Evolutionary conservation across 768 basidiomycete genomes (phyloP), one percentile per base, ranked within the genome.

Genomic region (Filobasidium wieringae): DNA sequence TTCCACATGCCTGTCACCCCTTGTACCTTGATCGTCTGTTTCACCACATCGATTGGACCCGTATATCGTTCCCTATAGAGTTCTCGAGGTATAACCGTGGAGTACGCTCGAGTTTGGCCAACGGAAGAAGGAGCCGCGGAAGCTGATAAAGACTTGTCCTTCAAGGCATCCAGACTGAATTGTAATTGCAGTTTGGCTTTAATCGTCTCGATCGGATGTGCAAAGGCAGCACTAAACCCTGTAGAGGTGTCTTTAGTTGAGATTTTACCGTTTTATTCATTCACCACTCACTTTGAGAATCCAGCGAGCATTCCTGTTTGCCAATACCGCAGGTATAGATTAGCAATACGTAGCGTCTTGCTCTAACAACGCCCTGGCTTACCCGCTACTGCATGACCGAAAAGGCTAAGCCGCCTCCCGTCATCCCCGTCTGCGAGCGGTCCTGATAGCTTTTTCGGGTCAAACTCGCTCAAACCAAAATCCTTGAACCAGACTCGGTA

Each of bases 151-250:
- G 76, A 66, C 84, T 84, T 54, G 83, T 81, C 51, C n/a, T 50
- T 51, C 9, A 62, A 65, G 52, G 58, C 45, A 19, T 31, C 24
- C 31, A 55, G 67, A 8, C 68, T 68, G 24, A 66, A 65, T 43
- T 74, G 72, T 4, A 72, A 40, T 53, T 74, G 70, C 15, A 72
- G 63, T 61, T 67, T 64, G 79, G 83, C 82, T 80, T 89, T 89
- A 60, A 89, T 75, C 54, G 83, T 78, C 69, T 89, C 87, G 34
- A 88, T 79, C 0, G 87, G 86, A 14, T 85, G 86, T 5, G 87
- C 85, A 27, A 87, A 72, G 17, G 83, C 56, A 12, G 85, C 80
- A 43, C 31, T 33, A 30, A 51, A 14, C 8, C 19, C 30, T 22
- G 32, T 22, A 27, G 57, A 26, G 7, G n/a, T n/a, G n/a, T n/a